A percentile compares a stretch with the other conserved stretches of the same genome.
phyloP scores from a whole-genome alignment of 371 early-diverging fungal species.

The Mortierella sp. region DNA sequence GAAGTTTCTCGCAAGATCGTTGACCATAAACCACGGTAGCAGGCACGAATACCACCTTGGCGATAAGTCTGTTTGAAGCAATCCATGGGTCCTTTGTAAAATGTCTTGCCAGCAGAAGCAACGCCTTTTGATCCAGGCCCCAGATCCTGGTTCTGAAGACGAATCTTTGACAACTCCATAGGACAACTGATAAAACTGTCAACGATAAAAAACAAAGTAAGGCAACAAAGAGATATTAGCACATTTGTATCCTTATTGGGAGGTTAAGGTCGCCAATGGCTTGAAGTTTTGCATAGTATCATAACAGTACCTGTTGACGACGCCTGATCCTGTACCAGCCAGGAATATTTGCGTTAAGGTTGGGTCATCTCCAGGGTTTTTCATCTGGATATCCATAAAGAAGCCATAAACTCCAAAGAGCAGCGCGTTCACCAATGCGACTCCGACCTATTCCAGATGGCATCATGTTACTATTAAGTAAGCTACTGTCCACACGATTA shows the following conservation, averaged over 20 bases:
- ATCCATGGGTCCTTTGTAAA: constrained; percentile 69
- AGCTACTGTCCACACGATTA: neutral
- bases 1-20: constrained; percentile 79
- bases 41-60: constrained; percentile 72
- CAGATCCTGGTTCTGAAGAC: constrained; percentile 67
- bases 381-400: constrained; percentile 64
- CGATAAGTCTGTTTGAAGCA: constrained; percentile 69
- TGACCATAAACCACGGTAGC: constrained; percentile 73
- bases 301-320: constrained; percentile 66
- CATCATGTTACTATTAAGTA: constrained; percentile 2
- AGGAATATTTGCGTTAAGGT: constrained; percentile 63
- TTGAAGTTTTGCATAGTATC: neutral
- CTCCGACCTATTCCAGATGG: constrained; percentile 64
- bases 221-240: neutral
- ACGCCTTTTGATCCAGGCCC: constrained; percentile 14
- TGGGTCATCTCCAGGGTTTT: constrained; percentile 42
- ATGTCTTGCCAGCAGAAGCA: constrained; percentile 14
- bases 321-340: constrained; percentile 75
- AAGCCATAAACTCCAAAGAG: constrained; percentile 77
- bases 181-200: constrained; percentile 69
- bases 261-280: neutral
- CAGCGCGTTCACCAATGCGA: constrained; percentile 73
- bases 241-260: neutral
- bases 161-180: constrained; percentile 78
- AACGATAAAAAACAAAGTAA: neutral